phyloP scores from a whole-genome alignment of 108 stramenopile species.

The Aurantiochytrium sp. region DNA sequence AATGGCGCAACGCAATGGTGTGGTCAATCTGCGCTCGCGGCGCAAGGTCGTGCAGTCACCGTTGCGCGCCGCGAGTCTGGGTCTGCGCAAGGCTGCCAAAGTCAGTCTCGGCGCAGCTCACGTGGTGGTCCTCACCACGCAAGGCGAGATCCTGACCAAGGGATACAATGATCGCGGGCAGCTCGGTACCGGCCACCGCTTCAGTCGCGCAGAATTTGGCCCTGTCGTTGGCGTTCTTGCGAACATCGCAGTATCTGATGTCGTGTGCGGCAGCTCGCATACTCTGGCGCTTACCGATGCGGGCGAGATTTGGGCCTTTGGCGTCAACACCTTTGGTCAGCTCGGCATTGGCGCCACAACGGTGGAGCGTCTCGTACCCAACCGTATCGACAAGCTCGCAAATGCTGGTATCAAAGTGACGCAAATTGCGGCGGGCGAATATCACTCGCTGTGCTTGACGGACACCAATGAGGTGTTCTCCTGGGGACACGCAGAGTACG shows the following conservation, averaged over 20 bases:
- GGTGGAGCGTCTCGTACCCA: not conserved
- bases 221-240: not conserved
- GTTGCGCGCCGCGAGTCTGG: not conserved
- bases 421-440: not conserved
- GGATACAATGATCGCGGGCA: constrained; percentile 12
- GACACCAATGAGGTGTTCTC: not conserved
- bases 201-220: not conserved
- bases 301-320: not conserved
- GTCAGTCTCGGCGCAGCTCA: not conserved
- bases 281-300: not conserved
- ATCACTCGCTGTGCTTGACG: not conserved
- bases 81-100: not conserved
- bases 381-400: not conserved
- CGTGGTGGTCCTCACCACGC: not conserved
- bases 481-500: not conserved
- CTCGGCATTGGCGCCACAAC: not conserved
- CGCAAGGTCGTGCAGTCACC: not conserved
- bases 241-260: not conserved
- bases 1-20: not conserved
- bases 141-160: not conserved
- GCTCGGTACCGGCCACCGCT: not conserved
- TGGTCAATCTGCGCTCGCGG: constrained; percentile 12
- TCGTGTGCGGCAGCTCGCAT: not conserved
- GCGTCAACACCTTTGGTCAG: not conserved
- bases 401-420: not conserved